Percentiles rank a stretch among this genome's conserved stretches.
Conservation (phyloP, 139 green algal species). For the Coelastrella sp. region DNA sequence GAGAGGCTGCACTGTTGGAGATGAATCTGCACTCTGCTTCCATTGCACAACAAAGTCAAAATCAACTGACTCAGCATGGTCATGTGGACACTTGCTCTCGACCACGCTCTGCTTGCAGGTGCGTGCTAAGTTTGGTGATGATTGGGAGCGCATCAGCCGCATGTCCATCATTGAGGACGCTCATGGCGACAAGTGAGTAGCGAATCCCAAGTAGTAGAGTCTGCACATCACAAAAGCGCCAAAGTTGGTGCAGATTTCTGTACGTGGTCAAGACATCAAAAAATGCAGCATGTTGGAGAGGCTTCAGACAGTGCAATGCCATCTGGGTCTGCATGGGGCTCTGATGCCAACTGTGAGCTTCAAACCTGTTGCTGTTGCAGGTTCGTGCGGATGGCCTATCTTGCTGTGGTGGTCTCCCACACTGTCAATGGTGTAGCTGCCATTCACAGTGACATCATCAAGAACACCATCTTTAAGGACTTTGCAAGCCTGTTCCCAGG, state of each 20-base stretch:
- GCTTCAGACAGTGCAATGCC: too few relatives aligned
- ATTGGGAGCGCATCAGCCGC: slow-evolving; percentile 86
- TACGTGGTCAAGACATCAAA: too few relatives aligned
- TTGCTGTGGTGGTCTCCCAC: slow-evolving; percentile 89
- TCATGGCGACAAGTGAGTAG: slow-evolving; percentile 75
- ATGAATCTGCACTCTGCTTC: too few relatives aligned
- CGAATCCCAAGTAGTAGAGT: too few relatives aligned
- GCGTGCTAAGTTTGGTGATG: slow-evolving; percentile 82
- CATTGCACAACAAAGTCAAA: too few relatives aligned
- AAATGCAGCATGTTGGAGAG: too few relatives aligned
- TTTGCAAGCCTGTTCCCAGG: slow-evolving; percentile 70
- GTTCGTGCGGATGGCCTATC: slow-evolving; percentile 96
- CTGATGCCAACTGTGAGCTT: neutral
- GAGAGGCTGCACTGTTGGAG: too few relatives aligned
- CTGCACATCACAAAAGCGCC: too few relatives aligned
- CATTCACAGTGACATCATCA: slow-evolving; percentile 96
- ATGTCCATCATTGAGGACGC: slow-evolving; percentile 98
- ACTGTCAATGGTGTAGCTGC: slow-evolving; percentile 97
- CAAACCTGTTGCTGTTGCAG: slow-evolving; percentile 52
- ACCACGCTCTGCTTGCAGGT: slow-evolving; percentile 54
- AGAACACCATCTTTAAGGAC: slow-evolving; percentile 86
- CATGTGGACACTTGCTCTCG: too few relatives aligned
- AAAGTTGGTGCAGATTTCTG: too few relatives aligned
- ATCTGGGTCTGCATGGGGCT: too few relatives aligned
- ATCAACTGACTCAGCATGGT: too few relatives aligned